A percentile compares a stretch with the other conserved stretches of the same genome.
These are phyloP conservation scores for Stephanodiscus minutulus DNA, from an alignment of 108 stramenopile species.

Conservation along the genomic window DNA sequence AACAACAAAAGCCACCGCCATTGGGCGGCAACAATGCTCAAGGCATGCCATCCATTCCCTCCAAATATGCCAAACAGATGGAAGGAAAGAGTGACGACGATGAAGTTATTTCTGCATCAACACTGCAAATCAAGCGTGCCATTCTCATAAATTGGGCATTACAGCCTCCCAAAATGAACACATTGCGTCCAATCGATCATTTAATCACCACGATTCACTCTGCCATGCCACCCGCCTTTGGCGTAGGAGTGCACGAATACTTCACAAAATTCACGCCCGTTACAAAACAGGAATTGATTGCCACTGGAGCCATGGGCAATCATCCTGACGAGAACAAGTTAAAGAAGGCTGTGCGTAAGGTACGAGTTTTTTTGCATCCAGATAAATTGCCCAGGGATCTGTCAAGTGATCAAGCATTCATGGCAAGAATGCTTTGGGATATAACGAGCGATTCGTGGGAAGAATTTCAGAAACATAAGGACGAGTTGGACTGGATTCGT, in stretches of 20 bases:
- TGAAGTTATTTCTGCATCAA: slow-evolving; percentile 52
- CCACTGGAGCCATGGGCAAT: slow-evolving; percentile 47
- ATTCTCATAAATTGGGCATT: slow-evolving; percentile 84
- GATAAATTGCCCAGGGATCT: slow-evolving; percentile 84
- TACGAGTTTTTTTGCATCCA: slow-evolving; percentile 83
- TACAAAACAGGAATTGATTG: slow-evolving; percentile 38
- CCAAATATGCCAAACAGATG: slow-evolving; percentile 79
- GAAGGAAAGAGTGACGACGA: slow-evolving; percentile 49
- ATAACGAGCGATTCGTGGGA: slow-evolving; percentile 80
- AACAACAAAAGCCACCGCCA: slow-evolving; percentile 22
- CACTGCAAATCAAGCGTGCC: slow-evolving; percentile 66
- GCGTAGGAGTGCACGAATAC: slow-evolving; percentile 76
- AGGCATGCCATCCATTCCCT: slow-evolving; percentile 30
- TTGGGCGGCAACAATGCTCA: slow-evolving; percentile 18
- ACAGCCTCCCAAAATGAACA: slow-evolving; percentile 73
- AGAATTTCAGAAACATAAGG: slow-evolving; percentile 72
- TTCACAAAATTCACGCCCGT: slow-evolving; percentile 82
- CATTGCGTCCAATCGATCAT: slow-evolving; percentile 69
- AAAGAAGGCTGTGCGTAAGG: slow-evolving; percentile 79
- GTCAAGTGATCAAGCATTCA: slow-evolving; percentile 64
- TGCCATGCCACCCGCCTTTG: slow-evolving; percentile 79
- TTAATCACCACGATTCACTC: slow-evolving; percentile 72
- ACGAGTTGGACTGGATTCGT: slow-evolving; percentile 74
- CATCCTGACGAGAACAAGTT: slow-evolving; percentile 69
- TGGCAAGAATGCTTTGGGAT: slow-evolving; percentile 86